Evolutionary conservation across 2,329 filamentous ascomycete species (phyloP), one percentile per base, ranked within the genome.

Genomic region (Exophiala phaeomuriformis): DNA sequence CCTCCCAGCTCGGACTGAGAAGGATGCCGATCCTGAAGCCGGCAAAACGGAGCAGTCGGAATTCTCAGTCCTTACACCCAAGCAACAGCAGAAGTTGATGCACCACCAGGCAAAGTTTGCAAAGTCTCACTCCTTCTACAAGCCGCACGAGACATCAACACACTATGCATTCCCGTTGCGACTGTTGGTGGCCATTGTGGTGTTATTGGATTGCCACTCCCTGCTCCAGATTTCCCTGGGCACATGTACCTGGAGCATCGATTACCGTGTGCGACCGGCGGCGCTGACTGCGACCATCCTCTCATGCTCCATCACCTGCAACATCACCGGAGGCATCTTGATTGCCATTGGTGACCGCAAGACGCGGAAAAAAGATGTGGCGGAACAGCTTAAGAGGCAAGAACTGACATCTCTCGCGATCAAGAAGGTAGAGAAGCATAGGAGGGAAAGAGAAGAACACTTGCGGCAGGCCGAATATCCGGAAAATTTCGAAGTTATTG

Each of bases 41-140:
- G 70, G 70, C 48, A 69, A 71, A 35, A 47, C 53, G 5, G 53
- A 50, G 8, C 56, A 63, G 7, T 37, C 47, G 5, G 61, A 64
- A 32, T 64, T 58, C 36, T 58, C 58, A 6, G 63, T 65, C 12
- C 56, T 65, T 27, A 62, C 37, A 2, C 69, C 68, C 4, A 69
- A 78, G 55, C 85, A 93, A 66, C 85, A 90, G 64, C 76, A 77
- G 55, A 80, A 78, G 46, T 77, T 94, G 6, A 77, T 83, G 47
- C 84, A 93, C 65, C 88, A 94, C 64, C 85, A 90, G 65, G 78
- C 76, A 61, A 91, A 90, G 64, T 86, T 93, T 64, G 78, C 85
- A 65, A 88, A 85, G 62, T 89, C 85, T 0, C 88, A 94, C 67
- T 90, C 86, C 4, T 94, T 91, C 69, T 94, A 94, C 75, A 90